phyloP scores from a whole-genome alignment of 495 filamentous ascomycete species.

The Diplogelasinospora grovesii region DNA sequence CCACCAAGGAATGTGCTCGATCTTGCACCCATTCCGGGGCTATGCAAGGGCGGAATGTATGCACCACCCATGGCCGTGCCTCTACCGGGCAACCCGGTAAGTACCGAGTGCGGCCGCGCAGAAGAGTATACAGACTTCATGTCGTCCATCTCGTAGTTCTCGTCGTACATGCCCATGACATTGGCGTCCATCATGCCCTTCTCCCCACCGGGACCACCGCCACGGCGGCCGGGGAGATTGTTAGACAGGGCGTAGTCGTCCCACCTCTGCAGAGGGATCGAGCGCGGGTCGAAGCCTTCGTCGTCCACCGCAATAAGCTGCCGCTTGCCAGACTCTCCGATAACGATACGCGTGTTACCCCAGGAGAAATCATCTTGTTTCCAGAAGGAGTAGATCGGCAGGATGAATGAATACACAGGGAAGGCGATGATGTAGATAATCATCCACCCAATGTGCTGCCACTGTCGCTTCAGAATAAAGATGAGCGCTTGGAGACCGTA shows the following conservation, averaged over 20 bases:
- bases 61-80: slow-evolving; percentile 43
- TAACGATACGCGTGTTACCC: slow-evolving; percentile 96
- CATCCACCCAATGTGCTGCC: slow-evolving; percentile 99
- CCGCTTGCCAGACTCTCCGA: slow-evolving; percentile 87
- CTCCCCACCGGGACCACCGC: slow-evolving; percentile 58
- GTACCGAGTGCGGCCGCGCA: slow-evolving; percentile 84
- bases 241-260: slow-evolving; percentile 94
- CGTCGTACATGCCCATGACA: slow-evolving; percentile 51
- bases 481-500: slow-evolving; percentile 95
- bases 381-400: slow-evolving; percentile 98
- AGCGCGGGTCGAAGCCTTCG: slow-evolving; percentile 81
- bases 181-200: slow-evolving; percentile 45
- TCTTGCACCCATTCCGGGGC: slow-evolving; percentile 48
- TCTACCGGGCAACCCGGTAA: slow-evolving; percentile 74
- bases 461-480: slow-evolving; percentile 92
- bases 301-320: slow-evolving; percentile 82
- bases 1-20: slow-evolving; percentile 30
- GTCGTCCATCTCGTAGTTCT: slow-evolving; percentile 91
- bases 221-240: slow-evolving; percentile 85
- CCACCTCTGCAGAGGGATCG: slow-evolving; percentile 92
- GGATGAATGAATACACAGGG: slow-evolving; percentile 86
- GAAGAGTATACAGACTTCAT: slow-evolving; percentile 96
- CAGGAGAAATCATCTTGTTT: slow-evolving; percentile 97
- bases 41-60: slow-evolving; percentile 78
- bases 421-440: slow-evolving; percentile 93